Conservation (phyloP, 139 green algal genomes). For the Picochlorum sp. region DNA sequence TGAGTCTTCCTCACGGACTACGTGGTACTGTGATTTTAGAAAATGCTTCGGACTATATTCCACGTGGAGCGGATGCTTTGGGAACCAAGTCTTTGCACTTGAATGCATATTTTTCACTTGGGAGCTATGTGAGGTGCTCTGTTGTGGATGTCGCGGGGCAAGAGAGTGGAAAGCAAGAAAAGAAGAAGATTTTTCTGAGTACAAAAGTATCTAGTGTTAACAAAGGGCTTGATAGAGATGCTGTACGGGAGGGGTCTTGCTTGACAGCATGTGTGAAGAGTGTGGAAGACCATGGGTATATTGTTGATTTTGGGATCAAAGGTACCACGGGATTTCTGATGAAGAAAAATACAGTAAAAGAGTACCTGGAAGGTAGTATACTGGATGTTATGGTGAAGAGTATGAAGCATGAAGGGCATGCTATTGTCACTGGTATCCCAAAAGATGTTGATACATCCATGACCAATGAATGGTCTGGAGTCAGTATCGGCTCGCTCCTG, state of each 20-base stretch:
- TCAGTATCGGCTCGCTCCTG: slow-evolving; percentile 59
- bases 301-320: slow-evolving; percentile 72
- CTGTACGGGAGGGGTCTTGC: slow-evolving; percentile 27
- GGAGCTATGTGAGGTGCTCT: slow-evolving; percentile 66
- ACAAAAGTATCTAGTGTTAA: slow-evolving; percentile 37
- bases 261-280: slow-evolving; percentile 62
- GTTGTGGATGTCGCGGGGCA: slow-evolving; percentile 27
- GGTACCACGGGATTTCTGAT: slow-evolving; percentile 56
- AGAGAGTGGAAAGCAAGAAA: slow-evolving; percentile 10
- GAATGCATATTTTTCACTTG: slow-evolving; percentile 44
- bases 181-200: slow-evolving; percentile 51
- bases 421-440: slow-evolving; percentile 28
- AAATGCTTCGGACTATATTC: slow-evolving; percentile 61
- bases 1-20: slow-evolving; percentile 79
- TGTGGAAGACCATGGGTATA: slow-evolving; percentile 87
- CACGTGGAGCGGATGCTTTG: slow-evolving; percentile 15
- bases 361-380: slow-evolving; percentile 33
- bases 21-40: slow-evolving; percentile 46
- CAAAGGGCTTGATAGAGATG: slow-evolving; percentile 19
- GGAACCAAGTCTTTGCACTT: slow-evolving; percentile 19
- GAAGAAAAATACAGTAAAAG: slow-evolving; percentile 24
- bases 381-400: slow-evolving; percentile 41
- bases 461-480: slow-evolving; percentile 42
- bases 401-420: slow-evolving; percentile 6
- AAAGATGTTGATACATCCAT: slow-evolving; percentile 15